Evolutionary conservation across 2,329 filamentous ascomycete genomes (phyloP).

Genomic region (Cladophialophora chaetospira): DNA sequence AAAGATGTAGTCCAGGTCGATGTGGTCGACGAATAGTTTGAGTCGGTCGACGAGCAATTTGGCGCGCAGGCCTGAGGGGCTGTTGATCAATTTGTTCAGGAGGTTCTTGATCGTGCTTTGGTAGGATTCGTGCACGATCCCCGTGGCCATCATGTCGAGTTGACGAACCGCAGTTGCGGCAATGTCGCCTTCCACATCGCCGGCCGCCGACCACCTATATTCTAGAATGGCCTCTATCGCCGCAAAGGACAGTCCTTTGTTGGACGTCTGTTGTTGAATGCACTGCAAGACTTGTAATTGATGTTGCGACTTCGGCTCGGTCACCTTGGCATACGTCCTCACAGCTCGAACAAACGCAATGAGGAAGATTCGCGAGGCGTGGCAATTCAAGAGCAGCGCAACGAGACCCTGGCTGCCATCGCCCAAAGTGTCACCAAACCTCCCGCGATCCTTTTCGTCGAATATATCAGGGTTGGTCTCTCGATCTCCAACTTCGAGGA

Average conservation of each 20-base stretch:
- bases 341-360: constrained; percentile 51
- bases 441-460: constrained; percentile 16
- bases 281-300: constrained; percentile 54
- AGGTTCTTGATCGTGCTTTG: constrained; percentile 61
- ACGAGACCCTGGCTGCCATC: constrained; percentile 41
- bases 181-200: constrained; percentile 29
- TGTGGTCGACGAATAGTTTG: constrained; percentile 52
- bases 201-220: constrained; percentile 33
- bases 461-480: constrained; percentile 32
- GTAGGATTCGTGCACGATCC: constrained; percentile 27
- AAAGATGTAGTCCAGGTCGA: constrained; percentile 28
- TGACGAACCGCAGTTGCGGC: constrained; percentile 25
- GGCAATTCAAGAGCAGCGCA: constrained; percentile 67
- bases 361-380: constrained; percentile 72
- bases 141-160: constrained; percentile 33
- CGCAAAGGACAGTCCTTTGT: constrained; percentile 28
- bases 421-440: constrained; percentile 26
- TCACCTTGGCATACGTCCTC: constrained; percentile 27
- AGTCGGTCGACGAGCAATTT: constrained; percentile 64
- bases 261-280: constrained; percentile 37
- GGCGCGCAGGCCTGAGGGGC: constrained; percentile 66
- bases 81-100: constrained; percentile 64
- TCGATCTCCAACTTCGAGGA: constrained; percentile 49
- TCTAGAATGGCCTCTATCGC: constrained; percentile 32
- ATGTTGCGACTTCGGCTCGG: constrained; percentile 62